phyloP scores from a whole-genome alignment of 2,329 filamentous ascomycete genomes.

The Neodidymelliopsis sp. region DNA sequence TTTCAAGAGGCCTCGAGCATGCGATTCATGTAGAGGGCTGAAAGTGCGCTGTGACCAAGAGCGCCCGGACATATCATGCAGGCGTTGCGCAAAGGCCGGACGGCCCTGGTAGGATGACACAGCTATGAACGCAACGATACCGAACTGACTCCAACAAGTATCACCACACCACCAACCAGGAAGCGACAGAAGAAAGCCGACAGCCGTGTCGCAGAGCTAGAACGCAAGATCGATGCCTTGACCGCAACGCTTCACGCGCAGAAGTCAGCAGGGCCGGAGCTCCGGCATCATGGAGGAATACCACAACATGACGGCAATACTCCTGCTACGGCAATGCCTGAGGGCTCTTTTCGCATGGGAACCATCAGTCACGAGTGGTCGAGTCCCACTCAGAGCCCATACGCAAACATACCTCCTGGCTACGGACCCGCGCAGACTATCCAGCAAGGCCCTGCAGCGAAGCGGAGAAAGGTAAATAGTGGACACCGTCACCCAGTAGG shows the following conservation, averaged over 20 bases:
- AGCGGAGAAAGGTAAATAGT: slow-evolving; percentile 42
- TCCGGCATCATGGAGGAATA: slow-evolving; percentile 32
- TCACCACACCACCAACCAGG: slow-evolving; percentile 70
- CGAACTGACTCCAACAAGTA: slow-evolving; percentile 23
- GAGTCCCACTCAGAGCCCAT: slow-evolving; percentile 23
- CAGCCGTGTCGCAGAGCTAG: slow-evolving; percentile 85
- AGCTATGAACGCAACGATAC: not conserved
- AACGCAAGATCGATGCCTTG: slow-evolving; percentile 90
- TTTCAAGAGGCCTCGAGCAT: slow-evolving; percentile 56
- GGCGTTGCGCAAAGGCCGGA: slow-evolving; percentile 80
- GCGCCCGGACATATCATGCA: slow-evolving; percentile 64
- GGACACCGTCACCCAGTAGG: slow-evolving; percentile 39
- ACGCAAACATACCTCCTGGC: slow-evolving; percentile 40
- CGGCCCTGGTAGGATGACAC: slow-evolving; percentile 72
- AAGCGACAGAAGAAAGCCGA: slow-evolving; percentile 94
- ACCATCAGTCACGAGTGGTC: slow-evolving; percentile 42
- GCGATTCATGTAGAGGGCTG: slow-evolving; percentile 57
- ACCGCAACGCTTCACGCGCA: slow-evolving; percentile 78
- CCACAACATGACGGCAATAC: slow-evolving; percentile 29
- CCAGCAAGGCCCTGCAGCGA: slow-evolving; percentile 40
- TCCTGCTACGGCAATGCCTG: slow-evolving; percentile 22
- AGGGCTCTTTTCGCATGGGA: slow-evolving; percentile 39
- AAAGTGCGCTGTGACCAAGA: slow-evolving; percentile 78
- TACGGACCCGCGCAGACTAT: slow-evolving; percentile 43
- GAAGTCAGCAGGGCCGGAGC: slow-evolving; percentile 34